phyloP scores from a whole-genome alignment of 2,329 filamentous ascomycete genomes.

The Stemphylium beticola region DNA sequence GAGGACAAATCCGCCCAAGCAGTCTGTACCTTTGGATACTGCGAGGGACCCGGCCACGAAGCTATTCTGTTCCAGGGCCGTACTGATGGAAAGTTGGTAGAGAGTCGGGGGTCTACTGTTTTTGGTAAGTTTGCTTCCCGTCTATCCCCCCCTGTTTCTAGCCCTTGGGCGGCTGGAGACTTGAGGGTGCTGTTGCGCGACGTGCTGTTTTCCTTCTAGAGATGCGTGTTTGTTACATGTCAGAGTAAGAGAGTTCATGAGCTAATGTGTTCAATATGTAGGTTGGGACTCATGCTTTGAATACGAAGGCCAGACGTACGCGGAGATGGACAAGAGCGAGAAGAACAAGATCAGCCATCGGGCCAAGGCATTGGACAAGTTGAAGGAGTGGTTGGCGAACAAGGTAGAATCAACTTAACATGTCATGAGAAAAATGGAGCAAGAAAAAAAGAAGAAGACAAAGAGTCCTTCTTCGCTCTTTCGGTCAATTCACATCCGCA shows the following conservation, averaged over 20 bases:
- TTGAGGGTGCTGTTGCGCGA: too few relatives aligned
- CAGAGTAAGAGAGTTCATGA: not conserved
- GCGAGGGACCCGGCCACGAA: conserved; percentile 80
- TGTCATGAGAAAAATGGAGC: not conserved
- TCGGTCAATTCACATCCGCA: too few relatives aligned
- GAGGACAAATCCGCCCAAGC: conserved; percentile 90
- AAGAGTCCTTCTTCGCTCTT: not conserved
- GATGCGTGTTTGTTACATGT: not conserved
- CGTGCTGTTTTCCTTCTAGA: too few relatives aligned
- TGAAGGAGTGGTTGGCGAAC: conserved; percentile 77
- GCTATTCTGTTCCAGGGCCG: conserved; percentile 90
- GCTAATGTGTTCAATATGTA: conserved; percentile 45
- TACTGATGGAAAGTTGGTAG: conserved; percentile 84
- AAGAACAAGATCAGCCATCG: conserved; percentile 97
- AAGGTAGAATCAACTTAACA: conserved; percentile 36
- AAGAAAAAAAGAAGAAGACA: not conserved
- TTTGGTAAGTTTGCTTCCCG: conserved; percentile 71
- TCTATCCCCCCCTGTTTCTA: too few relatives aligned
- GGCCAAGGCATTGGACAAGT: conserved; percentile 81
- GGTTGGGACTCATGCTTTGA: conserved; percentile 98
- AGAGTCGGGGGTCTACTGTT: conserved; percentile 75
- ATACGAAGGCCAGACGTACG: conserved; percentile 84
- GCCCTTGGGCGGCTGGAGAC: too few relatives aligned
- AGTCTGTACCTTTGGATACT: conserved; percentile 95
- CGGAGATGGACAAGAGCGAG: conserved; percentile 87